Percentiles rank a stretch among this genome's conserved stretches.
These are phyloP conservation scores for Macadamia tetraphylla DNA, from an alignment of 164 flowering plant species.

Conservation along the genomic window DNA sequence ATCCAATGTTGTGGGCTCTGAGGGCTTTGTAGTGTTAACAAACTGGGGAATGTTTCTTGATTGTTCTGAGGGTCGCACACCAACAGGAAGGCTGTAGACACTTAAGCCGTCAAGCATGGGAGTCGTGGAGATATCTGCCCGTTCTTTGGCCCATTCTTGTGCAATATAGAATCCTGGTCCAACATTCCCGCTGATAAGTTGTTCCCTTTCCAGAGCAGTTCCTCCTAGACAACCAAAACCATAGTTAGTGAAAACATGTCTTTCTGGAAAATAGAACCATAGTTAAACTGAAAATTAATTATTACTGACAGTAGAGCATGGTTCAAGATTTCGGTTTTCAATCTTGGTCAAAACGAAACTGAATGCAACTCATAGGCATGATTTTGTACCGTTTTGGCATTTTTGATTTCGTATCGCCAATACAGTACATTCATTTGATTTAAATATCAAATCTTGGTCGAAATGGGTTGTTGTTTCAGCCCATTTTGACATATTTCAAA, in stretches of 20 bases:
- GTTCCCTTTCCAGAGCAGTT: conserved; percentile 52
- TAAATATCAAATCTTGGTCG: no score
- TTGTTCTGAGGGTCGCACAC: conserved; percentile 53
- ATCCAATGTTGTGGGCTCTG: conserved; percentile 23
- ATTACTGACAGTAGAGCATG: background rate
- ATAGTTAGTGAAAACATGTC: background rate
- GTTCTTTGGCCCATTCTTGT: conserved; percentile 49
- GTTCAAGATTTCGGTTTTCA: background rate
- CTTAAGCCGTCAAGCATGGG: conserved; percentile 34
- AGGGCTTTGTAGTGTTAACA: conserved; percentile 14
- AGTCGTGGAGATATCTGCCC: conserved; percentile 27
- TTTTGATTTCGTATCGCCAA: no score
- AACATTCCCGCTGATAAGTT: conserved; percentile 40
- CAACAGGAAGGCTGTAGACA: conserved; percentile 65
- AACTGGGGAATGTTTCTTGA: conserved; percentile 18
- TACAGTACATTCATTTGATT: no score
- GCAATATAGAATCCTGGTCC: conserved; percentile 49
- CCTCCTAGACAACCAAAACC: conserved; percentile 26
- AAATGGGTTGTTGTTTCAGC: no score
- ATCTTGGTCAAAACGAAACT: no score
- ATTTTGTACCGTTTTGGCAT: no score
- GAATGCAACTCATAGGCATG: no score
- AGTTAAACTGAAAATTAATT: background rate
- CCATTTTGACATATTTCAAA: no score
- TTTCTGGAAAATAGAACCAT: conserved; percentile 3